Evolutionary conservation across 257 asterid species (phyloP).

Genomic region (Linderniella brevidens): DNA sequence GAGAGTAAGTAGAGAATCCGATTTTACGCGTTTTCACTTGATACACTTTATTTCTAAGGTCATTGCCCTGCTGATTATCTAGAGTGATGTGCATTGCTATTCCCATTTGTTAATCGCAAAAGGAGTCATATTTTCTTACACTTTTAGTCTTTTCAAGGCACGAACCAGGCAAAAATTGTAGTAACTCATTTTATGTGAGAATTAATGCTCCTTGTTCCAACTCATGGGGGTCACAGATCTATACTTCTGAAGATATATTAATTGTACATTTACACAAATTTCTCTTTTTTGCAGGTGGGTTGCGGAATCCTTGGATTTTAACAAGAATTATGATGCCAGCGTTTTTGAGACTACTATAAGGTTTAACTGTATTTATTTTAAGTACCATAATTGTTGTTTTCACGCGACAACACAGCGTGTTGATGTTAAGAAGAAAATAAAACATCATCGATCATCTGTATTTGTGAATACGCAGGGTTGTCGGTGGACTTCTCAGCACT

Average conservation of each 20-base stretch:
- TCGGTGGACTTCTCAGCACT: constrained; percentile 96
- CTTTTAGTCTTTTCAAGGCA: no score
- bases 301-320: constrained; percentile 72
- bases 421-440: background rate
- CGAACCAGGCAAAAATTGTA: no score
- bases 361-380: constrained; percentile 44
- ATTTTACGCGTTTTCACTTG: constrained; percentile 3
- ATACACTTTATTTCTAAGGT: no score
- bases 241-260: no score
- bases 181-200: no score
- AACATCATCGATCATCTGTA: background rate
- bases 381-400: constrained; percentile 10
- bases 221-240: no score
- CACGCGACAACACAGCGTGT: background rate
- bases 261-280: no score
- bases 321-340: constrained; percentile 96
- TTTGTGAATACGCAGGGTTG: constrained; percentile 56
- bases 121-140: no score
- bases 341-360: constrained; percentile 99
- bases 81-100: no score
- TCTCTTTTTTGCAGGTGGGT: constrained; percentile 67
- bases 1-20: constrained; percentile 52
- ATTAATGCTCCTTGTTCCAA: no score
- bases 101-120: no score
- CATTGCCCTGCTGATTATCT: no score